phyloP scores from a whole-genome alignment of 306 rosid species.

The Oxytropis ochrocephala region DNA sequence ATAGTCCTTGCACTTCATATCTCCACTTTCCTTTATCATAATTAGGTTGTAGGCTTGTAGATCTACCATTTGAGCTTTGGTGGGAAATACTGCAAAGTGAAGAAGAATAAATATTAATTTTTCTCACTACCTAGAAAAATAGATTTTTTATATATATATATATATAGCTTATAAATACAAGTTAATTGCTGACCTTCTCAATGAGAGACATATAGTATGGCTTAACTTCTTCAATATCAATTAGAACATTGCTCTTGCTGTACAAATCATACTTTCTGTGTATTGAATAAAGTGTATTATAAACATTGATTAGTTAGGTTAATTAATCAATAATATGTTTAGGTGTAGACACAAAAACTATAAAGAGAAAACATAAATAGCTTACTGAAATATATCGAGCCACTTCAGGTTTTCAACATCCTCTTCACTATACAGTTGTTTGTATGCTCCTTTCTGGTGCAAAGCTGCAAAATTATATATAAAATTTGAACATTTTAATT shows the following conservation, averaged over 20 bases:
- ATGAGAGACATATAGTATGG: conserved; percentile 72
- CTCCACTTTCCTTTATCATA: too few species aligned
- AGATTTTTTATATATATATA: neutral
- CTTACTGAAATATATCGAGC: conserved; percentile 38
- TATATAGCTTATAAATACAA: too few species aligned
- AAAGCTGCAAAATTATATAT: conserved; percentile 38
- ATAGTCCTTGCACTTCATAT: too few species aligned
- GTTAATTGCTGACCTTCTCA: conserved; percentile 45
- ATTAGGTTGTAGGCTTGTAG: too few species aligned
- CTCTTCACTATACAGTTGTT: conserved; percentile 31
- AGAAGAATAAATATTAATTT: neutral
- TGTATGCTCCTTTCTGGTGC: conserved; percentile 55
- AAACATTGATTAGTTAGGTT: too few species aligned
- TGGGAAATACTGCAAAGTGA: conserved; percentile 30
- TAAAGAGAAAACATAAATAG: neutral
- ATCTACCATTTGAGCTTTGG: conserved; percentile 27
- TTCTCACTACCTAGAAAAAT: neutral
- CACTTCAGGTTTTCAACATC: conserved; percentile 68
- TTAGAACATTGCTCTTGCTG: conserved; percentile 69
- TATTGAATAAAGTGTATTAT: neutral
- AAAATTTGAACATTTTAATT: neutral
- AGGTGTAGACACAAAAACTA: neutral
- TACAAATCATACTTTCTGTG: conserved; percentile 80
- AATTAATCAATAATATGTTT: too few species aligned
- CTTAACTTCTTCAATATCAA: conserved; percentile 57